Percentiles rank a stretch among this genome's conserved stretches.
Conservation (phyloP, 441 rosid genomes). For the Cnidoscolus chayamansa region DNA sequence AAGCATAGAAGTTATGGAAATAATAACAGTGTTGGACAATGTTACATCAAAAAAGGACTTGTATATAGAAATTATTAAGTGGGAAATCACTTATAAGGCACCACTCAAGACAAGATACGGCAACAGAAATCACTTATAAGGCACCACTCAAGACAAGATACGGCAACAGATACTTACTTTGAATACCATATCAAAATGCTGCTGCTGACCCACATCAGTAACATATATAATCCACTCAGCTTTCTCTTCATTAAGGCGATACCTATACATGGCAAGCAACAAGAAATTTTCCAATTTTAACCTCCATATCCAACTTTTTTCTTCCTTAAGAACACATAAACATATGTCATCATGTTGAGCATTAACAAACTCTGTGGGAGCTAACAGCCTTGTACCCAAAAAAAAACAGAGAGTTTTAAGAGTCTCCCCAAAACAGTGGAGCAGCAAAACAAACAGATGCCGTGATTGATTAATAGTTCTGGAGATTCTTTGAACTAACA, state of each 20-base stretch:
- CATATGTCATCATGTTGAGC: not conserved
- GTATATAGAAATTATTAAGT: not conserved
- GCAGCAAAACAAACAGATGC: not conserved
- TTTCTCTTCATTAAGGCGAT: constrained; percentile 86
- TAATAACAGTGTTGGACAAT: not conserved
- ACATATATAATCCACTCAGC: constrained; percentile 93
- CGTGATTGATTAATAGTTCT: not conserved
- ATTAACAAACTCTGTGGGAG: not conserved
- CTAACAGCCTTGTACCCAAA: not conserved
- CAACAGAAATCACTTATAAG: constrained; percentile 4
- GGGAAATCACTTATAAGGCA: constrained; percentile 6
- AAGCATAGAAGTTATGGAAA: not conserved
- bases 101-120: constrained; percentile 1
- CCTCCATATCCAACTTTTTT: not conserved
- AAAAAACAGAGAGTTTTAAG: not conserved
- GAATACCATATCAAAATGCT: constrained; percentile 85
- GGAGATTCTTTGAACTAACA: not conserved
- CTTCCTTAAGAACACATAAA: not conserved
- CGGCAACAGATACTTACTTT: constrained; percentile 44
- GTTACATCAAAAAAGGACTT: not conserved
- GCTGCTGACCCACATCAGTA: constrained; percentile 93
- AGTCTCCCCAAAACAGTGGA: not conserved
- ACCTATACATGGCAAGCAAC: constrained; percentile 45
- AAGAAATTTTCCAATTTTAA: constrained; percentile 2
- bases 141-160: constrained; percentile 3